Evolutionary conservation across 2,329 filamentous ascomycete genomes (phyloP), one percentile per base, ranked within the genome.

Genomic region (Fusarium zealandicum): DNA sequence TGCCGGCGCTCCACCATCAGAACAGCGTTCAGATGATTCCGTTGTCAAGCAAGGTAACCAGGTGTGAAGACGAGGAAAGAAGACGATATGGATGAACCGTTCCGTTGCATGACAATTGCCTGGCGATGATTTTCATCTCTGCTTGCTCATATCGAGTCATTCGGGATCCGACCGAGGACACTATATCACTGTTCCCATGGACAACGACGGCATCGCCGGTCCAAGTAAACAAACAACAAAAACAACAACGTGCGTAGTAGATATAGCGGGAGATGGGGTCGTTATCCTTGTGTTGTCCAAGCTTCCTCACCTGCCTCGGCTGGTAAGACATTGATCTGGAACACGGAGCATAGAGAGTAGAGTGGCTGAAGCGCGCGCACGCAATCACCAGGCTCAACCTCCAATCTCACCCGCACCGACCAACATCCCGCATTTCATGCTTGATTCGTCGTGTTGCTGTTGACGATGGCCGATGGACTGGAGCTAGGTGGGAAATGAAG

Each of bases 191-290:
- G 37, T 39, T 49, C 51, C 35, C 51, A 52, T 59, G 43, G 48
- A 59, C 40, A 46, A 59, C 33, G 49, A 62, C 27, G 45, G 41
- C 41, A 43, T 54, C 43, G 48, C 42, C 16, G 46, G 28, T 41
- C 32, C 45, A 52, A 51, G 64, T 64, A 67, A 66, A 67, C 57
- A 67, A 67, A 65, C 62, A 67, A 67, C 16, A 54, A 64, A 16
- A 57, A 11, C 17, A 56, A 64, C 22, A 25, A 8, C 22, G 7
- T 25, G 20, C 20, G 20, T 25, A 25, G 6, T 25, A 51, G 49
- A 61, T 47, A 50, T 47, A 50, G 17, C 37, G 35, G 30, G 32
- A 36, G 40, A 53, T 38, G 31, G 37, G 39, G 45, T 55, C 50
- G 54, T 48, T 54, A 39, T 39, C 43, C 31, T 32, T 51, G 55